Evolutionary conservation across 1,139 yeast species (phyloP).

Genomic region (Yamadazyma oceani): DNA sequence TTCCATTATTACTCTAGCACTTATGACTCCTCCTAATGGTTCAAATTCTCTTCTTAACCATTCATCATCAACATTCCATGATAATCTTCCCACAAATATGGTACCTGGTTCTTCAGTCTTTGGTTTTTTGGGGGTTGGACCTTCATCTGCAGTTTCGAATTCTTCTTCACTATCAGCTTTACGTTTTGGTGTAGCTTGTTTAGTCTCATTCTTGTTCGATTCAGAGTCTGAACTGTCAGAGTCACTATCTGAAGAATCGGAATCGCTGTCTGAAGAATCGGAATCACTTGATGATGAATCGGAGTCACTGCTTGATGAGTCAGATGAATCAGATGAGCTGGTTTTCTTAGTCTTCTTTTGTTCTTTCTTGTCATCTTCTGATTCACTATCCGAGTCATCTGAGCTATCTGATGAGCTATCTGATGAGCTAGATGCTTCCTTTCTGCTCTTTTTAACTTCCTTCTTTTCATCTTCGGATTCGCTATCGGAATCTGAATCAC

Average conservation of each 20-base stretch:
- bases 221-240: conserved; percentile 32
- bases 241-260: conserved; percentile 31
- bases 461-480: conserved; percentile 17
- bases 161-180: conserved; percentile 33
- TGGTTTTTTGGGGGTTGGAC: conserved; percentile 37
- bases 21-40: conserved; percentile 72
- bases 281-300: conserved; percentile 6
- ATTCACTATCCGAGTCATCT: conserved; percentile 26
- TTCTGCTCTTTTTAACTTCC: conserved; percentile 10
- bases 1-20: conserved; percentile 93
- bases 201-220: conserved; percentile 12
- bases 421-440: conserved; percentile 16
- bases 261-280: conserved; percentile 17
- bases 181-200: conserved; percentile 32
- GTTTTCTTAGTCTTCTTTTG: conserved; percentile 17
- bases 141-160: conserved; percentile 28
- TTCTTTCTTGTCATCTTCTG: conserved; percentile 25
- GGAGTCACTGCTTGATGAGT: conserved; percentile 13
- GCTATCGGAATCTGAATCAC: conserved; percentile 12
- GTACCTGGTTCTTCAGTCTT: conserved; percentile 70
- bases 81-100: conserved; percentile 91
- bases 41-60: conserved; percentile 90
- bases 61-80: conserved; percentile 96
- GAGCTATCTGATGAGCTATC: too few species aligned
- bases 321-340: conserved; percentile 5